Evolutionary conservation across 176 grass and related monocot genomes (phyloP).

Genomic region (Oryza meyeriana): DNA sequence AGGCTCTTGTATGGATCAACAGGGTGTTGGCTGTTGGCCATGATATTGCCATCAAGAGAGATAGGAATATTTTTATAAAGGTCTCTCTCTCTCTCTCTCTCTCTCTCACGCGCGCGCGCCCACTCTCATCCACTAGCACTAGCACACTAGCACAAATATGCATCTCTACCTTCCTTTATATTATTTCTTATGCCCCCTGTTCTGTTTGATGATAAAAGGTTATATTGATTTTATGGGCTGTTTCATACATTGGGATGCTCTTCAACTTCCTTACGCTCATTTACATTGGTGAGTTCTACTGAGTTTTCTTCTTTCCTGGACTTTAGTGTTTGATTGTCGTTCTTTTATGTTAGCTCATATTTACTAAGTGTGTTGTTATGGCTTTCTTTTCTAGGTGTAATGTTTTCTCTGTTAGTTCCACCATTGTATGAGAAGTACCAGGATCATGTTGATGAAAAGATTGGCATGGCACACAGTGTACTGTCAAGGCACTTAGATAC

Average conservation of each 20-base stretch:
- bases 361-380: slow-evolving; percentile 1
- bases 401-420: slow-evolving; percentile 59
- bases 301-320: slow-evolving; percentile 22
- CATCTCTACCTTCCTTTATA: neutral
- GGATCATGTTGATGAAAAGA: slow-evolving; percentile 82
- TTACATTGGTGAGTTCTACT: slow-evolving; percentile 80
- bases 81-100: slow-evolving; percentile 39
- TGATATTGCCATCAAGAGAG: slow-evolving; percentile 85
- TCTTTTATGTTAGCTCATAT: neutral
- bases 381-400: slow-evolving; percentile 44
- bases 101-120: neutral
- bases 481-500: slow-evolving; percentile 46
- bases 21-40: slow-evolving; percentile 62
- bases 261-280: slow-evolving; percentile 92
- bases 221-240: slow-evolving; percentile 68
- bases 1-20: slow-evolving; percentile 67
- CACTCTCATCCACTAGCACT: too few species aligned
- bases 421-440: slow-evolving; percentile 87
- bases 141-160: neutral
- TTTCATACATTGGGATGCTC: slow-evolving; percentile 73
- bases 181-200: slow-evolving; percentile 7
- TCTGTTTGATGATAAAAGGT: slow-evolving; percentile 39
- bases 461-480: slow-evolving; percentile 54
- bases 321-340: slow-evolving; percentile 4
- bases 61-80: slow-evolving; percentile 69